Percentiles rank a stretch among this genome's conserved stretches.
Evolutionary conservation across 352 stramenopile species (phyloP).

Genomic region (Phytophthora pisi): DNA sequence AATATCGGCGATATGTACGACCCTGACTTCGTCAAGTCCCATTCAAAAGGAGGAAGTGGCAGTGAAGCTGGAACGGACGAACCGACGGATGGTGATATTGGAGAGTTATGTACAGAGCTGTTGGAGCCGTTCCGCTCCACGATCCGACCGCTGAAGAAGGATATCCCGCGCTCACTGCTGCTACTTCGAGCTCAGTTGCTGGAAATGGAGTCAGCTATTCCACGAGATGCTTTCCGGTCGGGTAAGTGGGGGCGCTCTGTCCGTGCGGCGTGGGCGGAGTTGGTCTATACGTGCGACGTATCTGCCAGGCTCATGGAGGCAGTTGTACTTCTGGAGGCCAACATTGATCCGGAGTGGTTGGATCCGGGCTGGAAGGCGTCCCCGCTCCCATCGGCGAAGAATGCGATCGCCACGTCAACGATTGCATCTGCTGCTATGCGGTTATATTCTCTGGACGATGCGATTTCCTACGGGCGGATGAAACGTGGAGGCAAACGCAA

Average conservation of each 20-base stretch:
- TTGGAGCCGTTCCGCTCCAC: slow-evolving; percentile 60
- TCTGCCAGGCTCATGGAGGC: slow-evolving; percentile 60
- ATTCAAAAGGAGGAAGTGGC: slow-evolving; percentile 21
- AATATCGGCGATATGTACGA: slow-evolving; percentile 87
- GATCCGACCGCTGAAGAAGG: slow-evolving; percentile 53
- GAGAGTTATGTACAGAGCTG: slow-evolving; percentile 72
- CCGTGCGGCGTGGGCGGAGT: slow-evolving; percentile 78
- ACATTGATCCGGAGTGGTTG: slow-evolving; percentile 78
- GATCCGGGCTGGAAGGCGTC: slow-evolving; percentile 80
- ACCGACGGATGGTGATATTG: slow-evolving; percentile 72
- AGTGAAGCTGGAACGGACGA: slow-evolving; percentile 39
- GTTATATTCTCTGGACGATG: slow-evolving; percentile 80
- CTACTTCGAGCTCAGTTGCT: slow-evolving; percentile 74
- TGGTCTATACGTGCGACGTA: slow-evolving; percentile 65
- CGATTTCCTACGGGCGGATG: slow-evolving; percentile 69
- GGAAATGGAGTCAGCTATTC: slow-evolving; percentile 73
- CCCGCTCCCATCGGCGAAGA: slow-evolving; percentile 63
- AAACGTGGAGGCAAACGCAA: slow-evolving; percentile 66
- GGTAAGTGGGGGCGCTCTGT: slow-evolving; percentile 70
- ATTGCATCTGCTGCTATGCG: slow-evolving; percentile 79
- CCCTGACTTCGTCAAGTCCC: slow-evolving; percentile 54
- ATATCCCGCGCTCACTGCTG: slow-evolving; percentile 45
- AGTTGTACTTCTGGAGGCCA: slow-evolving; percentile 76
- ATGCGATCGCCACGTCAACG: slow-evolving; percentile 59
- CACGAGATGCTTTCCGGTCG: slow-evolving; percentile 78